Base-by-base conservation (phyloP, 305 asterid genomes). In the Euphrasia arctica region DNA sequence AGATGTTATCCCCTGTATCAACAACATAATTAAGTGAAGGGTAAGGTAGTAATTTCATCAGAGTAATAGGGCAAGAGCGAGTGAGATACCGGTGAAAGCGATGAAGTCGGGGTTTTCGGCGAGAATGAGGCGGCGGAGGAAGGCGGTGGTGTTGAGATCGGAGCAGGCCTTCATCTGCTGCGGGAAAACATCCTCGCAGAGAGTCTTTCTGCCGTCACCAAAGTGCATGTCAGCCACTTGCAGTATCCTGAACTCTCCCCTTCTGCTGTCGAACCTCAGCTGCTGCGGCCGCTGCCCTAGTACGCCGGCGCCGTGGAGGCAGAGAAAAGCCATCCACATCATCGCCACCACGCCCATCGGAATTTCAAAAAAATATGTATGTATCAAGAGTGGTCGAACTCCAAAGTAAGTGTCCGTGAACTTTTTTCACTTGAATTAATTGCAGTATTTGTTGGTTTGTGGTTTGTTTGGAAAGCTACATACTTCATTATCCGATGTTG, bases 161-260 rank as follows among this genome's bases (percentile, higher is more conserved):
- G 98, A 84, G 82, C 98, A 92, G 18, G 84, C 62, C 0, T 79
- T 4, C 72, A 73, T 67, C 76, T 92, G 93, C 27, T 52, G 45
- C 3, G 91, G 96, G 22, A 79, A 72, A 15, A 92, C 91, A 58
- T 92, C 89, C 72, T 55, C 49, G 74, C 98, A 92, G 13, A 78
- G 78, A 9, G 98, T 89, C 0, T 13, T 70, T 65, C 78, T 77
- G 9, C 98, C 98, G 71, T 85, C 70, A 64, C 79, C 98, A 51
- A 32, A 92, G 78, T 92, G 98, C 97, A 92, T 92, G 69, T 92
- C 98, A 18, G 98, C 97, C 63, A 92, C 97, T 72, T 92, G 98
- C 28, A 92, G 79, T 69, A 92, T 87, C 81, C 81, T 85, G 66
- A 92, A 89, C 60, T 87, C 91, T 5, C 96, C 97, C 39, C 73